Evolutionary conservation across 306 rosid species (phyloP).

Genomic region (Rosa chinensis): DNA sequence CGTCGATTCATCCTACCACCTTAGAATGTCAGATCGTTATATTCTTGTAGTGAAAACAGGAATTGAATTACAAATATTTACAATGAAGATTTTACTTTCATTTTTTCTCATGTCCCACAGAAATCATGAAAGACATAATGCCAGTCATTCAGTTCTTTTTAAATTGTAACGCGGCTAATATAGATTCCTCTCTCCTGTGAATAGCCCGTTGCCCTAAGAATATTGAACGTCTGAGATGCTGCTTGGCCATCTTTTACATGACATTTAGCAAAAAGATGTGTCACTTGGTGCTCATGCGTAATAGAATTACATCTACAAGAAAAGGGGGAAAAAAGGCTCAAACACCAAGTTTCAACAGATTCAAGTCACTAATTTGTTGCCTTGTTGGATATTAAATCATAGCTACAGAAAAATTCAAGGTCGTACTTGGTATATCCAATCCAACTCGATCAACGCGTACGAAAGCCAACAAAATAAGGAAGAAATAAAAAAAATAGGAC

Average conservation of each 20-base stretch:
- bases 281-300: not conserved
- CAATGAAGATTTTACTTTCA: too few species aligned
- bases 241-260: not conserved
- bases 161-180: too few species aligned
- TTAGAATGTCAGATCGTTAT: too few species aligned
- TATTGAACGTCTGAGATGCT: not conserved
- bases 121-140: too few species aligned
- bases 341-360: not conserved
- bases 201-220: not conserved
- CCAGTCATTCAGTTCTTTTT: too few species aligned
- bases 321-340: not conserved
- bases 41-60: too few species aligned
- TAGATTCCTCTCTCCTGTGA: too few species aligned
- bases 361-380: not conserved
- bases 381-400: not conserved
- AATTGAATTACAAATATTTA: too few species aligned
- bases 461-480: not conserved
- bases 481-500: not conserved
- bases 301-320: not conserved
- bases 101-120: too few species aligned
- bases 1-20: too few species aligned
- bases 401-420: not conserved
- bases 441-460: not conserved
- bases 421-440: not conserved
- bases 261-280: not conserved